Base-by-base conservation (phyloP, 192 early-diverging fungal genomes). In the Coemansia sp. region DNA sequence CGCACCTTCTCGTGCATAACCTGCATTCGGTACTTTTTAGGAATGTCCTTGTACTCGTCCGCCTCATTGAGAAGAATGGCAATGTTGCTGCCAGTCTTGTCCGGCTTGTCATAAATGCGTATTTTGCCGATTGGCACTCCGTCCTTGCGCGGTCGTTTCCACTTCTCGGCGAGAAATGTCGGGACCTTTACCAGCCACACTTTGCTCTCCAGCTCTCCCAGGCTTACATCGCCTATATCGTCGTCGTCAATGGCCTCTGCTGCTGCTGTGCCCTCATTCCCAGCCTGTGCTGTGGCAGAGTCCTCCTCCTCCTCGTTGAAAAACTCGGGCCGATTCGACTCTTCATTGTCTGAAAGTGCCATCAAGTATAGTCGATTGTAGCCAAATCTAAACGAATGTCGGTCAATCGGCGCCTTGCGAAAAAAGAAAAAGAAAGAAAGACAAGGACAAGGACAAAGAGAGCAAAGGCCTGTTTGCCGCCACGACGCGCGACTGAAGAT, bases 151-250 rank as follows among this genome's bases (percentile, higher is more conserved):
- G 62, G 65, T 42, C 62, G 51, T 35, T 80, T 78, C 94, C 94
- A 97, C 53, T 84, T 83, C 4, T 93, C 86, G 1, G 91, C 91
- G 48, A 97, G 62, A 60, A 95, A 95, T 49, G 80, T 82, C 5
- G 94, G 94, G 15, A 97, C 86, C 65, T 98, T 98, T 29, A 96
- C 92, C 7, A 96, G 83, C 94, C 94, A 96, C 14, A 91, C 86
- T 65, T 92, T 89, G 39, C 79, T 86, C 2, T 72, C 81, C 9
- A 84, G 58, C 23, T 84, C 79, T 15, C 82, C 67, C 56, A 90
- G 63, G 45, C 85, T 78, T n/a, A 91, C 60, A 30, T 89, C 89
- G 8, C 67, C 83, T 34, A 88, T 85, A 17, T 91, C 88, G 37
- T 86, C 86, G 30, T 79, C 77, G 4, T 69, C 63, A 14, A 58